phyloP scores from a whole-genome alignment of 768 basidiomycete genomes.

The Goffeauzyma gilvescens region DNA sequence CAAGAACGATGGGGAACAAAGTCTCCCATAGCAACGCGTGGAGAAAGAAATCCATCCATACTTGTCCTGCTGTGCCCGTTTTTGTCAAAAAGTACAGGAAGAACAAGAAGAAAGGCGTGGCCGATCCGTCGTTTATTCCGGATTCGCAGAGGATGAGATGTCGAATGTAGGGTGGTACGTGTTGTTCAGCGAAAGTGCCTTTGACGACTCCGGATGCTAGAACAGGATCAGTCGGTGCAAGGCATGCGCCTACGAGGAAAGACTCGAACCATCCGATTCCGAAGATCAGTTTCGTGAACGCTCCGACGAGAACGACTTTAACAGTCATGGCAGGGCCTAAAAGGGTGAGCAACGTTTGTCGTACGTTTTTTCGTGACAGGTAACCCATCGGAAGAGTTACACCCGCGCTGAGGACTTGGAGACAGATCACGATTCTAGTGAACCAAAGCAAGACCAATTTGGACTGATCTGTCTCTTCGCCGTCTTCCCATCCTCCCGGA shows the following conservation, averaged over 20 bases:
- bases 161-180: constrained; percentile 16
- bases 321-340: constrained; percentile 13
- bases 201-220: constrained; percentile 17
- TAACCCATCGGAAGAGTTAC: constrained; percentile 15
- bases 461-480: constrained; percentile 4
- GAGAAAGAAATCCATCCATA: constrained; percentile 8
- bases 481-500: constrained; percentile 12
- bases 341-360: constrained; percentile 6
- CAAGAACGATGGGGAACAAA: constrained; percentile 6
- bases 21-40: constrained; percentile 11
- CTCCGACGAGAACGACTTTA: constrained; percentile 3
- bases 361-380: constrained; percentile 5
- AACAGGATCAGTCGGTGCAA: constrained; percentile 15
- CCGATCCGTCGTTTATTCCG: constrained; percentile 16
- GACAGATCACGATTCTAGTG: constrained; percentile 33
- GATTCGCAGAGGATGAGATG: constrained; percentile 15
- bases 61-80: not conserved
- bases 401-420: constrained; percentile 30
- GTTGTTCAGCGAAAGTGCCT: constrained; percentile 15
- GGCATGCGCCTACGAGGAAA: constrained; percentile 12
- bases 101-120: constrained; percentile 11
- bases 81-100: constrained; percentile 9
- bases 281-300: constrained; percentile 12
- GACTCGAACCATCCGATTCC: constrained; percentile 11
- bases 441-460: constrained; percentile 13